Conservation (phyloP, 345 rosid genomes). For the Punica granatum region DNA sequence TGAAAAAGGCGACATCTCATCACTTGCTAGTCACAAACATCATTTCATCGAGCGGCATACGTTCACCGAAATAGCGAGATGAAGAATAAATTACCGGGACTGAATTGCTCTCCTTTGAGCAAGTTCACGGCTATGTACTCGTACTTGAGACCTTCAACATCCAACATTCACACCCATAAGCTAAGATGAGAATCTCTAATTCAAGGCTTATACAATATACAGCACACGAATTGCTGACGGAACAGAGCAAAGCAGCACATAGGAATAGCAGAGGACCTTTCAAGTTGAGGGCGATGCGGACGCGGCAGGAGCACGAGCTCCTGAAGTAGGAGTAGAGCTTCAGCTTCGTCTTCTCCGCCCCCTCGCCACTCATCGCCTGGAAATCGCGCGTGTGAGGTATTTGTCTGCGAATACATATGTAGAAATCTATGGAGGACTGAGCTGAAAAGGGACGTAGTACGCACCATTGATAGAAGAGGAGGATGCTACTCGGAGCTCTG, state of each 20-base stretch:
- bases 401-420: too few relatives aligned
- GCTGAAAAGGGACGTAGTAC: too few relatives aligned
- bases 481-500: background rate
- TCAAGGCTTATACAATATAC: background rate
- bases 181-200: background rate
- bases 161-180: background rate
- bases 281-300: conserved; percentile 66
- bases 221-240: too few relatives aligned
- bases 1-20: background rate
- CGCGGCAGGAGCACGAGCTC: conserved; percentile 74
- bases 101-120: conserved; percentile 46
- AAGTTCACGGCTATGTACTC: conserved; percentile 58
- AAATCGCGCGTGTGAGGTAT: too few relatives aligned
- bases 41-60: background rate
- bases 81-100: conserved; percentile 36
- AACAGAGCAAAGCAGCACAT: too few relatives aligned
- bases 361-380: conserved; percentile 6
- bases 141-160: conserved; percentile 46
- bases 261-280: conserved; percentile 39
- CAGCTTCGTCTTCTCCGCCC: conserved; percentile 15
- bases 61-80: background rate
- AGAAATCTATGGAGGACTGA: too few relatives aligned
- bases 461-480: too few relatives aligned
- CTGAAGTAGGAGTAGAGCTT: conserved; percentile 60
- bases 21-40: background rate